Conservation (phyloP, 176 grass and related monocot species). For the Carex cristatella region DNA sequence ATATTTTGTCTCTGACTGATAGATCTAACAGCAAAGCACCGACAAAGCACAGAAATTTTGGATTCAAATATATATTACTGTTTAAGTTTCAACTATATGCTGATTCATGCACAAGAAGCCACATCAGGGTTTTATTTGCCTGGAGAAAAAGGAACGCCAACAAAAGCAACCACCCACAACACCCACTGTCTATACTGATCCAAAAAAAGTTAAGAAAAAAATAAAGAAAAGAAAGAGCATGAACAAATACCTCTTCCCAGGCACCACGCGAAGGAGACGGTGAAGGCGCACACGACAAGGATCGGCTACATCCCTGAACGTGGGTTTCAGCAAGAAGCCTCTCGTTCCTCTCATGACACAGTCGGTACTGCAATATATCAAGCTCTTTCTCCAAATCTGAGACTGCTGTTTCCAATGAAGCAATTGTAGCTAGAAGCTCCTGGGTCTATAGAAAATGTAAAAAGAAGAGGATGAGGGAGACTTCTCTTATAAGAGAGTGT, state of each 20-base stretch:
- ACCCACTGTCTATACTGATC: not conserved
- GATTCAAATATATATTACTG: not conserved
- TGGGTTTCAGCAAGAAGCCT: constrained; percentile 66
- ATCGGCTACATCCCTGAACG: constrained; percentile 18
- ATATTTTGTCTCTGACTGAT: not conserved
- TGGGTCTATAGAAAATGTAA: constrained; percentile 35
- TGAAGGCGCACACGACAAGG: constrained; percentile 30
- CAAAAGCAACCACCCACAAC: not conserved
- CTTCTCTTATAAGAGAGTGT: not conserved
- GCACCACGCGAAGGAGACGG: constrained; percentile 56
- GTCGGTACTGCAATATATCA: constrained; percentile 63
- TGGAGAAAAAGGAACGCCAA: not conserved
- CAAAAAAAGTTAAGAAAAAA: not conserved
- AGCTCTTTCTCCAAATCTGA: constrained; percentile 83
- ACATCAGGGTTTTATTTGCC: not conserved
- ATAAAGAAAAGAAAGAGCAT: not conserved
- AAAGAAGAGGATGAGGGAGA: constrained; percentile 2
- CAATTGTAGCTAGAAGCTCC: constrained; percentile 61
- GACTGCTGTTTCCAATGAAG: constrained; percentile 61
- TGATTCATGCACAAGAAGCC: not conserved
- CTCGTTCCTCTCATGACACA: constrained; percentile 85
- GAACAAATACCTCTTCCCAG: constrained; percentile 78
- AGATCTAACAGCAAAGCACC: not conserved
- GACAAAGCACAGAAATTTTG: not conserved
- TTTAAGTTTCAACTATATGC: not conserved